Evolutionary conservation across 768 basidiomycete genomes (phyloP).

Genomic region (Tricholoma terreum): DNA sequence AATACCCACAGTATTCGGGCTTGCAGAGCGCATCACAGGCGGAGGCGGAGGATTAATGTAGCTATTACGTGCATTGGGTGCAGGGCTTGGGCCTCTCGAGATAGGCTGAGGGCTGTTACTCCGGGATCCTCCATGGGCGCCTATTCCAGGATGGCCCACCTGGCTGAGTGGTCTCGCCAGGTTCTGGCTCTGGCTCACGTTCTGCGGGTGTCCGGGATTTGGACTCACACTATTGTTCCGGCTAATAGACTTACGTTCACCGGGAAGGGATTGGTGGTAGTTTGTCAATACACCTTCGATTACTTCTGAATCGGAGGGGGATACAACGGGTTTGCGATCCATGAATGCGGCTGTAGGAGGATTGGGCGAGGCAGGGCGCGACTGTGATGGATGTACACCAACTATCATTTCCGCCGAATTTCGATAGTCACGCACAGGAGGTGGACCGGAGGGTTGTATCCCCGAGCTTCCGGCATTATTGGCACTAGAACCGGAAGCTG

Average conservation of each 20-base stretch:
- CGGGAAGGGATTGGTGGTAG: slow-evolving; percentile 86
- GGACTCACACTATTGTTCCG: slow-evolving; percentile 45
- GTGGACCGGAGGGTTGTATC: slow-evolving; percentile 22
- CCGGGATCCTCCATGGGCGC: slow-evolving; percentile 60
- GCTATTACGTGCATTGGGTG: slow-evolving; percentile 33
- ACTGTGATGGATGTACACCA: slow-evolving; percentile 68
- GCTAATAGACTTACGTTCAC: slow-evolving; percentile 66
- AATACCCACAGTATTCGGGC: slow-evolving; percentile 83
- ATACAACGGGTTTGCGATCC: slow-evolving; percentile 52
- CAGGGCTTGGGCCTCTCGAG: slow-evolving; percentile 56
- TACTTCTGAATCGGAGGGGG: slow-evolving; percentile 45
- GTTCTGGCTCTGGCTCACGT: slow-evolving; percentile 29
- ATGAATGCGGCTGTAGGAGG: slow-evolving; percentile 74
- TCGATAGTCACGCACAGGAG: slow-evolving; percentile 59
- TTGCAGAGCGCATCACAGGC: slow-evolving; percentile 52
- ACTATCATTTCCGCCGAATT: slow-evolving; percentile 76
- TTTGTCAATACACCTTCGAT: slow-evolving; percentile 71
- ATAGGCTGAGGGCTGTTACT: slow-evolving; percentile 62
- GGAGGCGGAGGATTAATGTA: slow-evolving; percentile 40
- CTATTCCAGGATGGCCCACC: slow-evolving; percentile 78
- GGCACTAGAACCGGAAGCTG: slow-evolving; percentile 8
- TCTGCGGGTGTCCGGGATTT: slow-evolving; percentile 13
- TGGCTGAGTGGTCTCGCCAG: slow-evolving; percentile 54
- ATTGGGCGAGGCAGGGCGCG: slow-evolving; percentile 74
- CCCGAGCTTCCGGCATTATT: slow-evolving; percentile 19